Evolutionary conservation across 768 basidiomycete genomes (phyloP).

Genomic region (Lactarius hatsudake): DNA sequence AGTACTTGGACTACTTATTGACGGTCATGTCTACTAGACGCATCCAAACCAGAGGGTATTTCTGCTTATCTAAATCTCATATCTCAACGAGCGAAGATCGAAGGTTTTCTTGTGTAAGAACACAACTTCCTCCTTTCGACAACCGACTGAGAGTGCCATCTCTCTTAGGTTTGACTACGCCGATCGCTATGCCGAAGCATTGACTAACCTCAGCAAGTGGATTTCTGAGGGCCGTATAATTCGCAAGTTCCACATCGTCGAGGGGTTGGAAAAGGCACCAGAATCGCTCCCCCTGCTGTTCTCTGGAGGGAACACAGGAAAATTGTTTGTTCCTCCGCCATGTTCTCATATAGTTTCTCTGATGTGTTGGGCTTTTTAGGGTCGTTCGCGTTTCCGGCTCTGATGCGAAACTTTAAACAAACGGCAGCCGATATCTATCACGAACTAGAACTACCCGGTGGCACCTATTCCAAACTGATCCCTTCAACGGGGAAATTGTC

Average conservation of each 20-base stretch:
- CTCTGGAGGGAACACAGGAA: slow-evolving; percentile 75
- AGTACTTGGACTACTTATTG: not conserved
- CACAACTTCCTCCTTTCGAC: not conserved
- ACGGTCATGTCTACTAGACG: slow-evolving; percentile 40
- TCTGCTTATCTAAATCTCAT: slow-evolving; percentile 69
- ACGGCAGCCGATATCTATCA: not conserved
- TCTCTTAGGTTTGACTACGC: slow-evolving; percentile 68
- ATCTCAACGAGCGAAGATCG: slow-evolving; percentile 69
- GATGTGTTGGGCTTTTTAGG: slow-evolving; percentile 34
- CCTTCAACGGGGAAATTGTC: not conserved
- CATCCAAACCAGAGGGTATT: slow-evolving; percentile 59
- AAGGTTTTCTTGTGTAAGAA: slow-evolving; percentile 80
- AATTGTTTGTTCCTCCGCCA: slow-evolving; percentile 46
- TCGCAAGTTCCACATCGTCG: slow-evolving; percentile 74
- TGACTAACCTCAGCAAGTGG: slow-evolving; percentile 53
- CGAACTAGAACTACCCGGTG: no score
- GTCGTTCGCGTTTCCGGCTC: slow-evolving; percentile 52
- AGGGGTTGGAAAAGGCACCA: slow-evolving; percentile 73
- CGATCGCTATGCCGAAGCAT: slow-evolving; percentile 54
- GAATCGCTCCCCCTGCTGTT: slow-evolving; percentile 70
- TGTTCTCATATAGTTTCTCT: not conserved
- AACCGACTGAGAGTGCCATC: not conserved
- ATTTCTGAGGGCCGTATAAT: slow-evolving; percentile 73
- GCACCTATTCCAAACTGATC: no score
- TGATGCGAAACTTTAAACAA: slow-evolving; percentile 12